Evolutionary conservation across 306 rosid species (phyloP).

Genomic region (Hippophae rhamnoides): DNA sequence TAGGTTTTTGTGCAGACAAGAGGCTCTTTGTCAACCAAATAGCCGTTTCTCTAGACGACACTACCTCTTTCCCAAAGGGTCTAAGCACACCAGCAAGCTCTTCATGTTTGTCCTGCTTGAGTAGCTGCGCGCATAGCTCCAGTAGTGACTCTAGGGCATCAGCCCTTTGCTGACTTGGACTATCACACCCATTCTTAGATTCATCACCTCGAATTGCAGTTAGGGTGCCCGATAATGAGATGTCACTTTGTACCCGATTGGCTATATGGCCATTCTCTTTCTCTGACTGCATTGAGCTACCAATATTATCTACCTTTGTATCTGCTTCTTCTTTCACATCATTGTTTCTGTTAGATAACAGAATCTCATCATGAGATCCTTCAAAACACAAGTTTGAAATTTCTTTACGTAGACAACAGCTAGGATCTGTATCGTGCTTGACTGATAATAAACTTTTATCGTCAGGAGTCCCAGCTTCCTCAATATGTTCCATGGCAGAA

Average conservation of each 20-base stretch:
- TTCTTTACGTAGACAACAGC: constrained; percentile 24
- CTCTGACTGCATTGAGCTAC: constrained; percentile 20
- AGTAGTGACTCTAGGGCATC: constrained; percentile 86
- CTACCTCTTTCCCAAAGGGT: constrained; percentile 79
- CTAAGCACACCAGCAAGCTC: constrained; percentile 80
- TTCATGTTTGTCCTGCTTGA: constrained; percentile 77
- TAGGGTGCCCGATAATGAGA: constrained; percentile 21
- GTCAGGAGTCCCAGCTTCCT: constrained; percentile 28
- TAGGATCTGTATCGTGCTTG: constrained; percentile 26
- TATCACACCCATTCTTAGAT: constrained; percentile 27
- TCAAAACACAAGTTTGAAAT: constrained; percentile 19
- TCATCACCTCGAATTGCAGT: constrained; percentile 33
- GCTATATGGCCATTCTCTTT: constrained; percentile 14
- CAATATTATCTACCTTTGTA: constrained; percentile 16
- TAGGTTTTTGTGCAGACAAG: constrained; percentile 53
- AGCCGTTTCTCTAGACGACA: constrained; percentile 89
- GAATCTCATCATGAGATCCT: constrained; percentile 12
- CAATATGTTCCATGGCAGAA: constrained; percentile 20
- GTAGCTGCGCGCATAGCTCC: constrained; percentile 77
- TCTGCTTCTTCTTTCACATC: constrained; percentile 23
- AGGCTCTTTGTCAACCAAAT: constrained; percentile 86
- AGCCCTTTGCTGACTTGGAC: constrained; percentile 60
- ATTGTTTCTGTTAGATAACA: constrained; percentile 21
- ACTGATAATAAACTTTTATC: constrained; percentile 33
- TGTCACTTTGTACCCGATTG: constrained; percentile 26